Evolutionary conservation across 2,329 filamentous ascomycete genomes (phyloP).

Genomic region (Exophiala sp.): DNA sequence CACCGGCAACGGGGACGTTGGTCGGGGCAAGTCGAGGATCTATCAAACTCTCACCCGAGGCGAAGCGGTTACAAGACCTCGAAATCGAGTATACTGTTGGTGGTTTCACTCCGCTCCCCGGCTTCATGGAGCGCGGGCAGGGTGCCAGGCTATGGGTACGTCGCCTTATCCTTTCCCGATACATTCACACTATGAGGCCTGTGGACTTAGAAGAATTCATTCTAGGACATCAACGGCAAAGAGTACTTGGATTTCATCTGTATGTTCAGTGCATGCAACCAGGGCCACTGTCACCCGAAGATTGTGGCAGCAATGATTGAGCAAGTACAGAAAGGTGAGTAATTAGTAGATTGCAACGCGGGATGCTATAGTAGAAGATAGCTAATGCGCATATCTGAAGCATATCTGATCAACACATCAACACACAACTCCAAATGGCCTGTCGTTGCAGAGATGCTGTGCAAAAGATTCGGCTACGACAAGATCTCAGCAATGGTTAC

Average conservation of each 20-base stretch:
- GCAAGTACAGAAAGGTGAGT: conserved; percentile 45
- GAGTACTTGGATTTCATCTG: conserved; percentile 97
- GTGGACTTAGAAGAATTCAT: too few relatives aligned
- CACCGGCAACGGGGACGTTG: too few relatives aligned
- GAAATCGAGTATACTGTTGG: not conserved
- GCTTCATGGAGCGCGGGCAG: not conserved
- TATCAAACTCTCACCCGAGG: not conserved
- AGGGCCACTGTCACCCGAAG: conserved; percentile 94
- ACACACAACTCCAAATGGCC: conserved; percentile 98
- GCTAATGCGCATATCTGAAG: conserved; percentile 46
- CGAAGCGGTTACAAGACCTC: not conserved
- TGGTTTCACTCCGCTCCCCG: not conserved
- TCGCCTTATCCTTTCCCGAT: too few relatives aligned
- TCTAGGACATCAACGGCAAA: conserved; percentile 96
- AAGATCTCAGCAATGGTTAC: conserved; percentile 99
- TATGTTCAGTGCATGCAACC: conserved; percentile 93
- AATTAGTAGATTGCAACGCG: not conserved
- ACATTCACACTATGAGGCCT: too few relatives aligned
- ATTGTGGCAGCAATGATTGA: conserved; percentile 82
- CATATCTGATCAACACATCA: conserved; percentile 85
- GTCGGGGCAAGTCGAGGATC: not conserved
- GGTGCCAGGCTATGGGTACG: conserved; percentile 2
- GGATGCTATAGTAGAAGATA: conserved; percentile 46
- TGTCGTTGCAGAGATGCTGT: conserved; percentile 85
- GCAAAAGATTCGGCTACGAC: conserved; percentile 81